phyloP scores from a whole-genome alignment of 257 asterid species.

The Jacaranda mimosifolia region DNA sequence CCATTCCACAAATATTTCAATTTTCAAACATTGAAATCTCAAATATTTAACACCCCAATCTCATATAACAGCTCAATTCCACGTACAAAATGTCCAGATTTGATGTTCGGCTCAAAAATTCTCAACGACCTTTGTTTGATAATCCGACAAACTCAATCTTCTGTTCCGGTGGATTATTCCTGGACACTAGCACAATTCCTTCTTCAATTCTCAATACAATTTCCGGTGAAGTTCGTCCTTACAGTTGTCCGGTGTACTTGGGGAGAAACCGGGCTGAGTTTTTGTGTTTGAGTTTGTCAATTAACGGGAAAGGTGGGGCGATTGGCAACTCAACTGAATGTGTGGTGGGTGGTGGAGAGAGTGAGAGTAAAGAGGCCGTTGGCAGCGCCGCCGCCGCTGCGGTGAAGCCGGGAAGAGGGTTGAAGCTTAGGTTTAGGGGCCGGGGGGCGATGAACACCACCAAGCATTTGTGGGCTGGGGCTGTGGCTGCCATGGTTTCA shows the following conservation, averaged over 20 bases:
- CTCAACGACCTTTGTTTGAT: background rate
- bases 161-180: conserved; percentile 72
- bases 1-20: conserved; percentile 29
- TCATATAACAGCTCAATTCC: conserved; percentile 26
- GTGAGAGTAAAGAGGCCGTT: conserved; percentile 28
- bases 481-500: conserved; percentile 93
- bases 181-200: conserved; percentile 59
- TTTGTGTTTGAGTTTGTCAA: conserved; percentile 74
- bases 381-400: conserved; percentile 17
- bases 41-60: conserved; percentile 18
- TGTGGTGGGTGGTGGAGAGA: conserved; percentile 39
- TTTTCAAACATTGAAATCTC: conserved; percentile 27
- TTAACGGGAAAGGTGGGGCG: conserved; percentile 47
- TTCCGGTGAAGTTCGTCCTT: conserved; percentile 38
- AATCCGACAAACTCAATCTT: conserved; percentile 32
- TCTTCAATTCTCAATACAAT: conserved; percentile 48
- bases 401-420: conserved; percentile 39
- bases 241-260: conserved; percentile 33
- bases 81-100: conserved; percentile 44
- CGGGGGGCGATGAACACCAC: conserved; percentile 81
- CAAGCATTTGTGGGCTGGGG: conserved; percentile 98
- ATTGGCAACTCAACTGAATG: conserved; percentile 36
- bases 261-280: conserved; percentile 49
- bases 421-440: conserved; percentile 47
- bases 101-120: conserved; percentile 34